These are phyloP conservation scores for Musa schizocarpa DNA, from an alignment of 176 grass and related monocot genomes.

Conservation along the genomic window DNA sequence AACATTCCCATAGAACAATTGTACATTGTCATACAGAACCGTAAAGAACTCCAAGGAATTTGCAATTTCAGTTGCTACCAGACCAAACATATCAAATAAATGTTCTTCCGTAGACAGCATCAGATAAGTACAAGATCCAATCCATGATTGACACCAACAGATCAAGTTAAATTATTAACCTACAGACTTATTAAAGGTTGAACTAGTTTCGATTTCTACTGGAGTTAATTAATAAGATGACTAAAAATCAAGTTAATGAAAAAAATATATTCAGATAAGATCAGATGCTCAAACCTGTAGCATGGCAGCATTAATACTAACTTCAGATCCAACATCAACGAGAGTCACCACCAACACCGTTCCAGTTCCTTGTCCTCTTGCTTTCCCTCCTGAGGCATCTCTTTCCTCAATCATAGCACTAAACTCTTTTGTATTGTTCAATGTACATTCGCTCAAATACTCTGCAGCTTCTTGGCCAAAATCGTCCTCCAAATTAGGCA, in stretches of 20 bases:
- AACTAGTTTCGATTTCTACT: too few relatives aligned
- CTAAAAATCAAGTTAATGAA: neutral
- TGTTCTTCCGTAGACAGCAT: too few relatives aligned
- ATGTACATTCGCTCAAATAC: conserved; percentile 64
- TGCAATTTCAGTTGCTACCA: too few relatives aligned
- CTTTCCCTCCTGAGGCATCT: conserved; percentile 68
- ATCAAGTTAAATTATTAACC: too few relatives aligned
- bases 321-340: conserved; percentile 59
- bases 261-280: neutral
- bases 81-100: too few relatives aligned
- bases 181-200: too few relatives aligned
- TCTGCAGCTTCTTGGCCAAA: conserved; percentile 79
- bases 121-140: too few relatives aligned
- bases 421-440: conserved; percentile 67
- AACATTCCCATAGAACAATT: too few relatives aligned
- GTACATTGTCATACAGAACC: too few relatives aligned
- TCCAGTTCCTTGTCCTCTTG: conserved; percentile 78
- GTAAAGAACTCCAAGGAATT: too few relatives aligned
- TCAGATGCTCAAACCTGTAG: conserved; percentile 58
- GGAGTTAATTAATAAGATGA: neutral
- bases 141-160: too few relatives aligned
- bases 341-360: conserved; percentile 60
- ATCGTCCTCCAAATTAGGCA: conserved; percentile 68
- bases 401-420: conserved; percentile 82
- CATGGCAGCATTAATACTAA: conserved; percentile 83